Conservation (phyloP, 345 rosid genomes). For the Punica granatum region DNA sequence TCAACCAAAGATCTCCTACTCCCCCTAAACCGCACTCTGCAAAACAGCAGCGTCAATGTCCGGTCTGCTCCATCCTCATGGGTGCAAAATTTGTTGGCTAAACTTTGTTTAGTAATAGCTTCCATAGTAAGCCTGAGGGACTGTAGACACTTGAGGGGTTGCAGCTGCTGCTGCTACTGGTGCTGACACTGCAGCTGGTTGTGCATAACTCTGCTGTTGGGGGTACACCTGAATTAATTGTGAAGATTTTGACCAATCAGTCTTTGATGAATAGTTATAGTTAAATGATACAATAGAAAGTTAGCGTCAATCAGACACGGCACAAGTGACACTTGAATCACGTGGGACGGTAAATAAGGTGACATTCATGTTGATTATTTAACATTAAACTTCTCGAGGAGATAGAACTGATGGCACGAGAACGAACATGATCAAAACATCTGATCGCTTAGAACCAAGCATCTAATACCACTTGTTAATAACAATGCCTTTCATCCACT, state of each 20-base stretch:
- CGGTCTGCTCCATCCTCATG: not conserved
- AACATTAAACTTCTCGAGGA: not conserved
- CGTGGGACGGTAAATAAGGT: not conserved
- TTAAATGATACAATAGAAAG: not conserved
- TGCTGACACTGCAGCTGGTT: slow-evolving; percentile 1
- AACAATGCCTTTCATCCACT: not conserved
- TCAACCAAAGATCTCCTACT: not conserved
- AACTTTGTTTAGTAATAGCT: slow-evolving; percentile 12
- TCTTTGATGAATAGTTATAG: not conserved
- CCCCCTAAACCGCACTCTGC: not conserved
- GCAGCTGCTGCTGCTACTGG: slow-evolving; percentile 7
- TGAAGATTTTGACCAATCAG: not conserved
- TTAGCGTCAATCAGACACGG: not conserved
- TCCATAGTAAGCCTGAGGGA: slow-evolving; percentile 19
- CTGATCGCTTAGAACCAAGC: not conserved
- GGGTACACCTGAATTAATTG: slow-evolving; percentile 6
- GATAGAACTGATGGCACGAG: not conserved
- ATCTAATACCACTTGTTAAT: not conserved
- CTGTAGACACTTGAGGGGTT: slow-evolving; percentile 12
- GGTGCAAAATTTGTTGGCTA: not conserved
- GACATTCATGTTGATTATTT: not conserved
- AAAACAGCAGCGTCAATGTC: not conserved
- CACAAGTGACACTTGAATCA: not conserved
- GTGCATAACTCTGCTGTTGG: slow-evolving; percentile 15
- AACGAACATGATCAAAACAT: not conserved